phyloP scores from a whole-genome alignment of 805 yeast species.

The Spathaspora gorwiae region DNA sequence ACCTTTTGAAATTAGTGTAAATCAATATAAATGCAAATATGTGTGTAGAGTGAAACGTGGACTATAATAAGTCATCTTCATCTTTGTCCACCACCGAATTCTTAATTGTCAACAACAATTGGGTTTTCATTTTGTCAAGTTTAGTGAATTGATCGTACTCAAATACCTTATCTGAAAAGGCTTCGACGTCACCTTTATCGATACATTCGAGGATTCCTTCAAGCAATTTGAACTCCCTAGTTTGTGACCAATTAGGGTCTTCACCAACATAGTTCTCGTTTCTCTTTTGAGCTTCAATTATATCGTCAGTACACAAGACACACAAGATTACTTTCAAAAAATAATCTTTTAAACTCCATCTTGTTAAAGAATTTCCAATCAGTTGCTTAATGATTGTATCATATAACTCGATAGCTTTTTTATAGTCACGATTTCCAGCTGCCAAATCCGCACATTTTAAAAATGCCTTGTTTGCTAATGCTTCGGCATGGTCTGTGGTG shows the following conservation, averaged over 20 bases:
- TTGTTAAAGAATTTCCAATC: slow-evolving; percentile 67
- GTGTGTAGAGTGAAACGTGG: too few relatives aligned
- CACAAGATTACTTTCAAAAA: slow-evolving; percentile 81
- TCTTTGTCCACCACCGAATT: slow-evolving; percentile 66
- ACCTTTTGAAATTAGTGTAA: too few relatives aligned
- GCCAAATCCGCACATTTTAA: slow-evolving; percentile 86
- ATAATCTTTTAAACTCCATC: slow-evolving; percentile 92
- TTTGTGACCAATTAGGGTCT: slow-evolving; percentile 71
- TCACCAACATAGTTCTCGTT: slow-evolving; percentile 58
- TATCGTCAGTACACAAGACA: slow-evolving; percentile 77
- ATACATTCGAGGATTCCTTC: slow-evolving; percentile 68
- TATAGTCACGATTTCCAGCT: slow-evolving; percentile 59
- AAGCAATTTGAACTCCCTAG: slow-evolving; percentile 71
- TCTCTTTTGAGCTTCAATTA: slow-evolving; percentile 78
- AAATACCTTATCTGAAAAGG: slow-evolving; percentile 65
- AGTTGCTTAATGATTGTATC: slow-evolving; percentile 75
- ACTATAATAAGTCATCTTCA: slow-evolving; percentile 50
- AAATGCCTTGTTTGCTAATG: slow-evolving; percentile 81
- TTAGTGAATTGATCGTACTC: slow-evolving; percentile 85
- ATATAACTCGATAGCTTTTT: slow-evolving; percentile 66
- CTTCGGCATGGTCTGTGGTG: slow-evolving; percentile 87
- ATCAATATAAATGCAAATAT: too few relatives aligned
- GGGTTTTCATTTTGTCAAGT: slow-evolving; percentile 88
- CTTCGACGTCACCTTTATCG: slow-evolving; percentile 74
- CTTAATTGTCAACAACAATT: slow-evolving; percentile 77